phyloP scores from a whole-genome alignment of 768 basidiomycete genomes.

The Lactarius sp. region DNA sequence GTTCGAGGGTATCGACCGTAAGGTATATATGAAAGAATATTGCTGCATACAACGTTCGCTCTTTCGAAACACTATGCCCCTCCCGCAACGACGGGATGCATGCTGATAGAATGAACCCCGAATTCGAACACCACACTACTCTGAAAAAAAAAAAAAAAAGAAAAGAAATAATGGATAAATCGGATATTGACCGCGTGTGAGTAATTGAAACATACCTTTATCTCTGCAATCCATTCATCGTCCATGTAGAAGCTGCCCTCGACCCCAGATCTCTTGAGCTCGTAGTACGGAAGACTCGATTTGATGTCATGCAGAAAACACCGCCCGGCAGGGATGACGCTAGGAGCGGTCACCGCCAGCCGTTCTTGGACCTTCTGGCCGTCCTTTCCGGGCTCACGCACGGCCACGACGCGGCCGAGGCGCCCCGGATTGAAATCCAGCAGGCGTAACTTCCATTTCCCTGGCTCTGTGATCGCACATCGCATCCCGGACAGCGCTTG shows the following conservation, averaged over 20 bases:
- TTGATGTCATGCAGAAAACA: conserved; percentile 6
- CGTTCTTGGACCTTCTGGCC: not conserved
- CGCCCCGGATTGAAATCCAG: conserved; percentile 17
- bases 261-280: not conserved
- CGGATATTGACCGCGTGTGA: not conserved
- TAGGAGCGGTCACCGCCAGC: not conserved
- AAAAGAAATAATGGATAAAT: not conserved
- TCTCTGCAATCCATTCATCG: conserved; percentile 14
- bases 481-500: conserved; percentile 1
- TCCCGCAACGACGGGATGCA: not conserved
- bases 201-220: conserved; percentile 4
- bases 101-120: not conserved
- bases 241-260: conserved; percentile 6
- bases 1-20: not conserved
- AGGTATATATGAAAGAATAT: not conserved
- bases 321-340: not conserved
- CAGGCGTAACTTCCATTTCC: not conserved
- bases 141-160: not conserved
- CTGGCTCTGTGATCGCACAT: conserved; percentile 4
- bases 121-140: not conserved
- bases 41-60: not conserved
- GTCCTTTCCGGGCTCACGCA: not conserved
- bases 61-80: not conserved
- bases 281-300: conserved; percentile 15
- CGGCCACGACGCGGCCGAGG: conserved; percentile 1